Base-by-base conservation (phyloP, 805 yeast genomes). In the Yarrowia sp. region DNA sequence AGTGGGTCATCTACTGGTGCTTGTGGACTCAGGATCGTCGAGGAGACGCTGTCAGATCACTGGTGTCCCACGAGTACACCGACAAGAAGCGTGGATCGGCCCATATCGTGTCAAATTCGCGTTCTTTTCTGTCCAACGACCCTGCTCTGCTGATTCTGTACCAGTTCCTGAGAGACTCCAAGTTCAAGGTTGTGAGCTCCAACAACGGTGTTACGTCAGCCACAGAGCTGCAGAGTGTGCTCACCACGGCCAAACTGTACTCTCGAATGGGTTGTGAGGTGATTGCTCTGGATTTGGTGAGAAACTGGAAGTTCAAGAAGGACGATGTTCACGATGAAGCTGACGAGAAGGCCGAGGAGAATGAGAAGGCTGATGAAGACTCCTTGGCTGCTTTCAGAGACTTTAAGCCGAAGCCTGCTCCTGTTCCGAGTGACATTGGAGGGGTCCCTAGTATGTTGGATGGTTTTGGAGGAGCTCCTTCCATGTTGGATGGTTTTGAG, bases 251-350 rank as follows among this genome's bases (percentile, higher is more conserved):
- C 8, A 80, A 83, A 45, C 88, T 92, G 70, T 90, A 92, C 74
- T 82, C 86, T 15, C 82, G 96, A 69, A 91, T 93, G 97, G 98
- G 98, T 0, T 93, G 98, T 78, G 97, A 93, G 73, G 85, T 87
- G 70, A 77, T 94, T 50, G 87, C 92, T 0, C 75, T 90, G 32
- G 83, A 86, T 65, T 76, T 92, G 56, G 80, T 89, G 1, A 81
- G 81, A 59, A 86, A 85, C 70, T 93, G 97, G 97, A 79, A 79
- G 40, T 92, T 92, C 74, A 71, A 43, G 42, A 42, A 56, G 63
- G 63, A 56, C 22, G 48, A 56, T 40, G 12, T 53, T 14, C 59
- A 41, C 38, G 35, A 52, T 19, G 10, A 22, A 22, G 48, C 49
- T 16, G 68, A 26, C 5, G 35, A 22, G 16, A 36, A 5, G 2